Evolutionary conservation across 1,284 basidiomycete genomes (phyloP).

Genomic region (Chalciporus piperatoides): DNA sequence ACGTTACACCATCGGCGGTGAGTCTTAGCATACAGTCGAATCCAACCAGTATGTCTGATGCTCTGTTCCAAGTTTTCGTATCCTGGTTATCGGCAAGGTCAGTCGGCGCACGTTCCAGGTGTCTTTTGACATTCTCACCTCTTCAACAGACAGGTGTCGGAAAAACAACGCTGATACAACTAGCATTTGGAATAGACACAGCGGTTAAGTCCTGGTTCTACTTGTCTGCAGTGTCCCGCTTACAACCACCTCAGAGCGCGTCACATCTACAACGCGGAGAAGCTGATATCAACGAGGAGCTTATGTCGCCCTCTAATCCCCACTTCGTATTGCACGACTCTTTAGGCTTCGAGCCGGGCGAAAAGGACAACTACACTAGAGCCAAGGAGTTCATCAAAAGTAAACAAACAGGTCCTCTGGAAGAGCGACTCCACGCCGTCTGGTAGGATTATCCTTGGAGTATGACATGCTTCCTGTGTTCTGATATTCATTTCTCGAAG

Average conservation of each 20-base stretch:
- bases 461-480: neutral
- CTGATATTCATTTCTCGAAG: neutral
- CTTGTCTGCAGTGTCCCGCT: neutral
- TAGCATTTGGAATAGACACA: constrained; percentile 3
- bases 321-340: constrained; percentile 6
- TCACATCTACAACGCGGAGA: neutral
- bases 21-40: neutral
- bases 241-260: neutral
- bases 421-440: constrained; percentile 3
- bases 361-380: neutral
- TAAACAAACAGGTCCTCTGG: neutral
- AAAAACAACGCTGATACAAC: constrained; percentile 2
- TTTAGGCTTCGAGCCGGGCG: constrained; percentile 2
- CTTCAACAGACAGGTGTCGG: constrained; percentile 4
- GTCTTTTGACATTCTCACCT: neutral
- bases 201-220: neutral
- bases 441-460: neutral
- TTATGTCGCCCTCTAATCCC: neutral
- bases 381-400: neutral
- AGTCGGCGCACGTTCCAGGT: no score
- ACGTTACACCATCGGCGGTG: neutral
- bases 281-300: neutral
- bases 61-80: constrained; percentile 3
- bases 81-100: constrained; percentile 8
- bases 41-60: neutral